Evolutionary conservation across 345 rosid genomes (phyloP), one percentile per base, ranked within the genome.

Genomic region (Bruguiera sexangula): DNA sequence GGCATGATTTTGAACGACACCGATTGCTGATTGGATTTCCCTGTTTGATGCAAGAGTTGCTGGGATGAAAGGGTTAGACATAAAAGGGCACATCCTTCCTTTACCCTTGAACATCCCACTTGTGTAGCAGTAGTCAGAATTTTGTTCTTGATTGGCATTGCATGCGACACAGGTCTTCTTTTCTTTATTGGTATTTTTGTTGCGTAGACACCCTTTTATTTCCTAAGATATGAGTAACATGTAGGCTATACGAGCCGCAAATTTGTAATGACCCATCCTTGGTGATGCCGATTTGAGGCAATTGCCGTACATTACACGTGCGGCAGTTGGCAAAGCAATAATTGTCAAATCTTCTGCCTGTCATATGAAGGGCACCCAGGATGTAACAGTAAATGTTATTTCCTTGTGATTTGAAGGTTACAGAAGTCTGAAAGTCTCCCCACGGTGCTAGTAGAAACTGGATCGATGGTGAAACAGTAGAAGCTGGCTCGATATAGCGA

Each of bases 101-200:
- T 32, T 30, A 27, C 29, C 54, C 70, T 63, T 62, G 21, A 51
- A 60, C 59, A 73, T 51, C 37, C 36, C 71, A 26, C 60, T 24
- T 72, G 60, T 72, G 60, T 32, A 31, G 6, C 21, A 6, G 50
- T 43, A 3, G 16, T 20, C n/a, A 63, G 53, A 8, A 16, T 52
- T 31, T 54, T 53, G 37, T 46, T 46, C 37, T 64, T 58, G 58
- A 57, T 48, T 30, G 27, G 4, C 58, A 39, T 43, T 43, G 58
- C 50, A 46, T 57, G 63, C 58, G 58, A 11, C 15, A 22, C 22
- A 5, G 37, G 36, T 32, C 36, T 32, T 34, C 1, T 56, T 18
- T 48, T 46, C 31, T 52, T 31, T 27, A 1, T 58, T 8, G 8
- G 3, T 0, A 37, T 27, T 2, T 18, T 11, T 29, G 29, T 20